Conservation (phyloP, 805 yeast genomes). For the Kodamaea restingae region DNA sequence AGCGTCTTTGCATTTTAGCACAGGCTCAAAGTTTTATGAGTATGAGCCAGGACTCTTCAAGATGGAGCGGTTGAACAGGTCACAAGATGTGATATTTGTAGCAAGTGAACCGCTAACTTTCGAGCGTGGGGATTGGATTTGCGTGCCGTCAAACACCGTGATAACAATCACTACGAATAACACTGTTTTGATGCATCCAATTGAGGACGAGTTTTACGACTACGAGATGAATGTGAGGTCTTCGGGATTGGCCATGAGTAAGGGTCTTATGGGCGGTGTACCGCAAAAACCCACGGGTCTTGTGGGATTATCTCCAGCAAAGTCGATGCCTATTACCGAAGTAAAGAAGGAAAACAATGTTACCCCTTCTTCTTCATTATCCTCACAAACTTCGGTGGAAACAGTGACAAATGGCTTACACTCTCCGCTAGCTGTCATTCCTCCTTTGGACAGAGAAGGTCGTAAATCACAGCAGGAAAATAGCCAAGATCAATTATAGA, state of each 20-base stretch:
- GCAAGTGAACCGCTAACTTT: constrained; percentile 96
- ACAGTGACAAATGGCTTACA: constrained; percentile 16
- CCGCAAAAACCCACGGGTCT: constrained; percentile 48
- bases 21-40: constrained; percentile 89
- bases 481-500: too few relatives aligned
- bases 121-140: constrained; percentile 96
- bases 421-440: constrained; percentile 24
- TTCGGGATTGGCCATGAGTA: constrained; percentile 78
- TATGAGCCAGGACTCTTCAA: constrained; percentile 86
- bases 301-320: background rate
- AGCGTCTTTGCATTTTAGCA: constrained; percentile 89
- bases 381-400: constrained; percentile 4
- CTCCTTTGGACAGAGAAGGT: constrained; percentile 38
- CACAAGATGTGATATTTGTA: constrained; percentile 93
- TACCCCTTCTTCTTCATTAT: constrained; percentile 2
- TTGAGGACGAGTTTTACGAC: constrained; percentile 83
- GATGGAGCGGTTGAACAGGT: constrained; percentile 90
- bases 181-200: constrained; percentile 87
- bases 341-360: constrained; percentile 3
- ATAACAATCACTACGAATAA: constrained; percentile 73
- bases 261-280: constrained; percentile 90
- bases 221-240: constrained; percentile 65
- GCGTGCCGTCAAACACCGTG: constrained; percentile 89
- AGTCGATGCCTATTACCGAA: constrained; percentile 3
- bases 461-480: constrained; percentile 15